A percentile compares a stretch with the other conserved stretches of the same genome.
Conservation (phyloP, 2,329 filamentous ascomycete genomes). For the Pyrenophora tritici-repentis region DNA sequence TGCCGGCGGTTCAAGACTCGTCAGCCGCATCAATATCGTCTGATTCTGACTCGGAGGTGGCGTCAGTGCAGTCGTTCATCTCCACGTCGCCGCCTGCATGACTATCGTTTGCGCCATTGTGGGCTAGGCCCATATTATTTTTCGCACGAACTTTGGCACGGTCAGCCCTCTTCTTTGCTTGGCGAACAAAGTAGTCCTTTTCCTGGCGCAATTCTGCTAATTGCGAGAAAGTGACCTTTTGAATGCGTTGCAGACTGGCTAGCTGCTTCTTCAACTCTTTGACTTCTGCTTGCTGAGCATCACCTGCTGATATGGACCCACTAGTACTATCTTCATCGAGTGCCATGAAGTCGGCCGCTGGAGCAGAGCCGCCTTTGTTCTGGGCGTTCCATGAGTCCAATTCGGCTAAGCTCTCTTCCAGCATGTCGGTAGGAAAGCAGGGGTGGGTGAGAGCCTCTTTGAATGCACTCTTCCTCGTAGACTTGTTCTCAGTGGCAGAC, state of each 20-base stretch:
- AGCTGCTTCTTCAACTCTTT: slow-evolving; percentile 47
- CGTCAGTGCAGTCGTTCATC: slow-evolving; percentile 31
- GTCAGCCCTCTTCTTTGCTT: slow-evolving; percentile 37
- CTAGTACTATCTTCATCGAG: slow-evolving; percentile 15
- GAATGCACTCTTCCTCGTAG: slow-evolving; percentile 37
- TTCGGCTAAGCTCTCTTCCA: slow-evolving; percentile 46
- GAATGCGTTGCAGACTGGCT: slow-evolving; percentile 52
- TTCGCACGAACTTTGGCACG: slow-evolving; percentile 29
- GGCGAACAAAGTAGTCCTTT: slow-evolving; percentile 42
- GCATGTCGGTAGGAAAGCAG: slow-evolving; percentile 50
- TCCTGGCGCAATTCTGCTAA: slow-evolving; percentile 52
- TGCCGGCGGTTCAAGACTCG: slow-evolving; percentile 10
- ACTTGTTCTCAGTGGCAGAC: slow-evolving; percentile 36
- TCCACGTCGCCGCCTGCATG: slow-evolving; percentile 33
- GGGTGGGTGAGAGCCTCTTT: slow-evolving; percentile 50
- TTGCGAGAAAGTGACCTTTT: slow-evolving; percentile 53
- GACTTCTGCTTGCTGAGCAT: slow-evolving; percentile 35
- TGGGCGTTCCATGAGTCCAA: slow-evolving; percentile 35
- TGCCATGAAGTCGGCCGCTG: slow-evolving; percentile 44
- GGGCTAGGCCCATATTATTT: slow-evolving; percentile 20
- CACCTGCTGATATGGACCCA: slow-evolving; percentile 2
- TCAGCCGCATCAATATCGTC: slow-evolving; percentile 18
- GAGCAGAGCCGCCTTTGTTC: slow-evolving; percentile 19
- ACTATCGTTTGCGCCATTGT: slow-evolving; percentile 22
- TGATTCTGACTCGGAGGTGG: slow-evolving; percentile 27